These are phyloP conservation scores for Corylus americana DNA, from an alignment of 306 rosid genomes.

Conservation along the genomic window DNA sequence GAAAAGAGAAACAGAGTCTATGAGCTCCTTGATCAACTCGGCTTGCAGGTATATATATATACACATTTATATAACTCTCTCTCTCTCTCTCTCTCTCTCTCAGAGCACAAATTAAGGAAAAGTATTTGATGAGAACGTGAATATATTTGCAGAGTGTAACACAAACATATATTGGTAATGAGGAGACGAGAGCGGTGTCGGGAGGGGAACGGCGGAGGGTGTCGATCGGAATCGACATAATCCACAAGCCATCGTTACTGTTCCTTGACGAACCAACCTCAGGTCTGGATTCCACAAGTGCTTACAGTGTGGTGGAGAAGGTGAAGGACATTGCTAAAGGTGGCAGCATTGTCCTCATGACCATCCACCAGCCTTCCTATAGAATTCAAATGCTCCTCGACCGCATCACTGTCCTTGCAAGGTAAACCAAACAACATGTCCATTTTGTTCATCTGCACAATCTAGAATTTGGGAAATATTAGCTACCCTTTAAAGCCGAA, in stretches of 20 bases:
- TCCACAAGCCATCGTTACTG: constrained; percentile 74
- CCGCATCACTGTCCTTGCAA: constrained; percentile 74
- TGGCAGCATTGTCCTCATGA: constrained; percentile 87
- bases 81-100: background rate
- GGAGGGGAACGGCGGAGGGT: constrained; percentile 91
- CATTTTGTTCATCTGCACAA: background rate
- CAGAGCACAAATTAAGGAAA: background rate
- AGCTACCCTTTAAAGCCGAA: background rate
- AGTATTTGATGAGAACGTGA: constrained; percentile 8
- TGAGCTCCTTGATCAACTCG: constrained; percentile 71
- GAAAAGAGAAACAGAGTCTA: constrained; percentile 73
- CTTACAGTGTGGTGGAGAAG: constrained; percentile 83
- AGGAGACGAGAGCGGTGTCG: constrained; percentile 81
- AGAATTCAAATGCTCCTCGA: constrained; percentile 82
- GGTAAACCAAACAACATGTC: constrained; percentile 38
- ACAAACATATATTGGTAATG: constrained; percentile 83
- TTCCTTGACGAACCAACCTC: constrained; percentile 94
- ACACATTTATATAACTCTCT: background rate
- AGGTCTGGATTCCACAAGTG: constrained; percentile 90
- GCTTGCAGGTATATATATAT: constrained; percentile 58
- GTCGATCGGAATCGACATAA: constrained; percentile 82
- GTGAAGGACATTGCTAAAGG: constrained; percentile 82
- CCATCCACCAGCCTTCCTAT: constrained; percentile 90
- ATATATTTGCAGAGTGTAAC: constrained; percentile 53
- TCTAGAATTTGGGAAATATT: background rate